A percentile compares a stretch with the other conserved stretches of the same genome.
Conservation (phyloP, 805 yeast genomes). For the Millerago galiae region DNA sequence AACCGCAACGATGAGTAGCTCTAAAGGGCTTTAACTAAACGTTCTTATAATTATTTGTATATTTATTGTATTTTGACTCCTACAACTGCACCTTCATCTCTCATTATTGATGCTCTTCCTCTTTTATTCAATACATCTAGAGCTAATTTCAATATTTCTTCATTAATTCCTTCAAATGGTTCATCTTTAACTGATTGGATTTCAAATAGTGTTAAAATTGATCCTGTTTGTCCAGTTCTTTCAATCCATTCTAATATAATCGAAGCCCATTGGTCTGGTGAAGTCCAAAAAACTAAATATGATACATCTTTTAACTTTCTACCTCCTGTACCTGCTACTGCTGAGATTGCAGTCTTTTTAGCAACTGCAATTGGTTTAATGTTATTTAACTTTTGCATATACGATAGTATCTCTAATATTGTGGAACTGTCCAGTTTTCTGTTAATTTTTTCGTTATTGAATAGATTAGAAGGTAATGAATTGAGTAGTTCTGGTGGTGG, state of each 20-base stretch:
- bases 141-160: constrained; percentile 44
- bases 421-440: constrained; percentile 51
- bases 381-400: constrained; percentile 50
- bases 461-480: constrained; percentile 25
- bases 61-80: constrained; percentile 66
- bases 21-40: too few species aligned
- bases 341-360: too few species aligned
- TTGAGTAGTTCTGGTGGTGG: not conserved
- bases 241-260: constrained; percentile 65
- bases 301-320: constrained; percentile 30
- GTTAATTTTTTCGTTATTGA: constrained; percentile 44
- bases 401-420: constrained; percentile 46
- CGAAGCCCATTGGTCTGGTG: constrained; percentile 63
- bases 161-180: constrained; percentile 60
- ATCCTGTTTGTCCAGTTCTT: constrained; percentile 67
- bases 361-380: constrained; percentile 17
- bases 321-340: constrained; percentile 10
- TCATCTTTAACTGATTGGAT: constrained; percentile 60
- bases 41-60: too few species aligned
- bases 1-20: too few species aligned
- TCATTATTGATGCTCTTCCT: constrained; percentile 68
- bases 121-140: constrained; percentile 54
- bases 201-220: constrained; percentile 79
- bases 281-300: constrained; percentile 54
- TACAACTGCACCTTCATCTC: constrained; percentile 54